Evolutionary conservation across 2,329 filamentous ascomycete genomes (phyloP), one percentile per base, ranked within the genome.

Genomic region (Microdochium trichocladiopsis): DNA sequence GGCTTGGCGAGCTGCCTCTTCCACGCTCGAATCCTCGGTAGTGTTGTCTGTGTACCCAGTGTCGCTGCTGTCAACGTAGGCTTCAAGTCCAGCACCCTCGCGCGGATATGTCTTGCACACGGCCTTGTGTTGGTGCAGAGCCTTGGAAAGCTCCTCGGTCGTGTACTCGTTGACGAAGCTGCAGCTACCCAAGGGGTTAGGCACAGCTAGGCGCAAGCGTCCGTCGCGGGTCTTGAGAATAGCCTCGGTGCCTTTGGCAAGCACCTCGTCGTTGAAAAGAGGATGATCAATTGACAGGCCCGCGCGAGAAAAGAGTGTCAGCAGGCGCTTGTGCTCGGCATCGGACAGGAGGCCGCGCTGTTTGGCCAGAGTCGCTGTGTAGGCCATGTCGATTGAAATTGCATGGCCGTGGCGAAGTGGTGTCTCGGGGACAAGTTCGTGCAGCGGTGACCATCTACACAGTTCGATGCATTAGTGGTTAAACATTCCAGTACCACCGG

Each of bases 371-470:
- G 86, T 88, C 0, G 85, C 84, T 0, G 84, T 86, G 69, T 85
- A 89, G 0, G 85, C 86, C 86, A 89, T 89, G 64, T 88, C 86
- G 55, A 88, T 86, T 2, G 82, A 86, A 58, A 89, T 88, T 57
- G 86, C 86, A 62, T 89, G 86, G 3, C 86, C 86, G 63, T 89
- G 86, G 43, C 85, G 81, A 45, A 88, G 77, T 1, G 85, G 85
- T 0, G 83, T 82, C 50, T 84, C 78, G 0, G 86, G 85, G 0
- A 86, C 75, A 10, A 90, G 77, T 67, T 89, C 86, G 62, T 88
- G 84, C 5, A 88, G 74, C 21, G 85, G 86, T 3, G 84, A 88
- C 85, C 86, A 88, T 6, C 78, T 82, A 45, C 25, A 45, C 28
- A 31, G 14, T 10, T 24, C 9, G 43, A 52, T 60, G 21, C 60